Base-by-base conservation (phyloP, 2,329 filamentous ascomycete species). In the Colletotrichum orbiculare region DNA sequence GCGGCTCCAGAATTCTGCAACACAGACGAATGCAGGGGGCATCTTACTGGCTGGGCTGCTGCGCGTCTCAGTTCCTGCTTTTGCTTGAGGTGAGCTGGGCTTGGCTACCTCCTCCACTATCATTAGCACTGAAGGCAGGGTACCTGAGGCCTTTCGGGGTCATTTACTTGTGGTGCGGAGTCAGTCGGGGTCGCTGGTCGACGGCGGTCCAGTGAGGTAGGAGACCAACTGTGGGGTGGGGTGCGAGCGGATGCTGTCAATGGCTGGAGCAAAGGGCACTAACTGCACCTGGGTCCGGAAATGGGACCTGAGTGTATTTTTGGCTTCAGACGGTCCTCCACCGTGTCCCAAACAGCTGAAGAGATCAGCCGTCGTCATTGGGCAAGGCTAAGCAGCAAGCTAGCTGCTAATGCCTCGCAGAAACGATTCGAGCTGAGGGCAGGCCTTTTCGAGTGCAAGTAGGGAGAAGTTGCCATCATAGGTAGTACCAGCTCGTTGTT, bases 1-100 rank as follows among this genome's bases (percentile, higher is more conserved):
- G 47, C 39, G 39, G 50, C 52, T 47, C 63, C 63, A 65, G 54
- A 49, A 43, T 65, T 65, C 63, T 65, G 63, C 63, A 62, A 65
- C 63, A 65, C 50, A 62, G 52, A 48, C 63, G 59, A 66, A 66
- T 66, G 63, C 63, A 66, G 63, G 63, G 63, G 63, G 33, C 35
- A 25, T 61, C 63, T 48, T 47, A 48, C 59, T 57, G 54, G 45
- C 33, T 37, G 35, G 48, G 53, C 43, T 42, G 35, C 37, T 47
- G 46, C 34, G 9, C 33, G 10, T 8, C 43, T 17, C 3, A 17
- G 43, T 54, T 47, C 60, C 38, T 41, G 50, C 46, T 37, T 59
- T 41, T 25, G 25, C 25, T 25, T 5, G 59, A 48, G 46, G 25
- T 7, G 25, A n/a, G 10, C 37, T 37, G 53, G 62, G 58, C 58